Evolutionary conservation across 1,284 basidiomycete genomes (phyloP), one percentile per base, ranked within the genome.

Genomic region (Schizophyllum amplum): DNA sequence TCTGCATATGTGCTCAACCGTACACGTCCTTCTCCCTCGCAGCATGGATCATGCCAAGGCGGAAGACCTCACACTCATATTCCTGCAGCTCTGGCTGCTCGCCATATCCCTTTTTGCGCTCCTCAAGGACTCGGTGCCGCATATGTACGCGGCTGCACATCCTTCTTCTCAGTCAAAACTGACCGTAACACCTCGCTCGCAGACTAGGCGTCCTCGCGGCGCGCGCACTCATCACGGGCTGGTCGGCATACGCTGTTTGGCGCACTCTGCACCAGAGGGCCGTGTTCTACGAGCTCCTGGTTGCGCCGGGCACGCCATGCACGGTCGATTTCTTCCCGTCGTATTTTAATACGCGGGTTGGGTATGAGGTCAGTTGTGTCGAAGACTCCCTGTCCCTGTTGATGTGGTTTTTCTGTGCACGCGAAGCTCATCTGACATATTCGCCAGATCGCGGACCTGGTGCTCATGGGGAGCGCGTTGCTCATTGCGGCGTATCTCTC

Each of bases 21-120:
- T 46, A 25, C 21, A 55, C 33, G 49, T 13, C 52, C n/a, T 23
- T 47, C 21, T 25, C 27, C 9, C 27, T 6, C 27, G 5, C 52
- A 82, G 81, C 22, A 65, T 82, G 47, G 63, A 69, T n/a, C 75
- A 80, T 55, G 71, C 75, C 5, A 71, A 69, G 24, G 72, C 80
- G 6, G 81, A 84, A 62, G 81, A 82, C 56, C 63, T 80, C 3
- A 72, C 79, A 1, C 72, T 80, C 55, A 68, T 83, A 17, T 68
- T 73, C 17, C 68, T 81, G 4, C 82, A 84, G 60, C 78, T 84
- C 63, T 84, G 82, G 82, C 71, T 84, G 3, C 71, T 84, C 24
- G 74, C 71, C 0, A 72, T 84, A n/a, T 81, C 81, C 1, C 62
- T 78, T 17, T 70, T 78, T 52, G 79, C 77, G 2, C 72, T 83